These are phyloP conservation scores for Neurospora sp. DNA, from an alignment of 495 filamentous ascomycete genomes.

Conservation along the genomic window DNA sequence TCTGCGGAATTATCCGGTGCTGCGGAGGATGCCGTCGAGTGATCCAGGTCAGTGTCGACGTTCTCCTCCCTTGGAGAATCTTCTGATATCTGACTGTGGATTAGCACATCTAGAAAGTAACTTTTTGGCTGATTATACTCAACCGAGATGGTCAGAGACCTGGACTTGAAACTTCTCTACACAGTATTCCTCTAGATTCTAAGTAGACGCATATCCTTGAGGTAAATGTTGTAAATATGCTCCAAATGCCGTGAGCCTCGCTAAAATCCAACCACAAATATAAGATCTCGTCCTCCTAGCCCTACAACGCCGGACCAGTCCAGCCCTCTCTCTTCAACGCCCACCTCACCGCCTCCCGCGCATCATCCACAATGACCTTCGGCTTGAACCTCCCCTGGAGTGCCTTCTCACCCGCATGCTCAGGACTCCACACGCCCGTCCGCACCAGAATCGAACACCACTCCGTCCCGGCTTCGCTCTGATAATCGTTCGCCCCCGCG, in stretches of 20 bases:
- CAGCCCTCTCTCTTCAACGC: slow-evolving; percentile 31
- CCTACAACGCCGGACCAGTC: slow-evolving; percentile 6
- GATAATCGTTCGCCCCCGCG: slow-evolving; percentile 71
- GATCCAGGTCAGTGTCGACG: neutral
- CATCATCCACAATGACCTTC: slow-evolving; percentile 54
- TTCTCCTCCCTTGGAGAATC: neutral
- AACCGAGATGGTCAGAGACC: neutral
- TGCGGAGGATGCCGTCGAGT: neutral
- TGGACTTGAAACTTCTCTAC: neutral
- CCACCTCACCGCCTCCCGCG: slow-evolving; percentile 32
- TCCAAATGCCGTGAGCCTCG: neutral
- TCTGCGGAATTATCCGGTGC: neutral
- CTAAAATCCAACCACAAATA: neutral
- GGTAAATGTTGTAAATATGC: neutral
- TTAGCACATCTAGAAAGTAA: neutral
- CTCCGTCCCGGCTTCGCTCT: slow-evolving; percentile 50
- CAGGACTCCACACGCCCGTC: slow-evolving; percentile 68
- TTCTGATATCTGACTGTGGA: neutral
- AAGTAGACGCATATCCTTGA: neutral
- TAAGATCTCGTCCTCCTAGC: neutral
- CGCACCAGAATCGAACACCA: slow-evolving; percentile 78
- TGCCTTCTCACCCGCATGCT: slow-evolving; percentile 21
- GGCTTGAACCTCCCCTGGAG: slow-evolving; percentile 31
- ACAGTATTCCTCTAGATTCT: neutral
- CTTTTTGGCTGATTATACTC: neutral